phyloP scores from a whole-genome alignment of 2,329 filamentous ascomycete genomes.

The Helicocarpus griseus region DNA sequence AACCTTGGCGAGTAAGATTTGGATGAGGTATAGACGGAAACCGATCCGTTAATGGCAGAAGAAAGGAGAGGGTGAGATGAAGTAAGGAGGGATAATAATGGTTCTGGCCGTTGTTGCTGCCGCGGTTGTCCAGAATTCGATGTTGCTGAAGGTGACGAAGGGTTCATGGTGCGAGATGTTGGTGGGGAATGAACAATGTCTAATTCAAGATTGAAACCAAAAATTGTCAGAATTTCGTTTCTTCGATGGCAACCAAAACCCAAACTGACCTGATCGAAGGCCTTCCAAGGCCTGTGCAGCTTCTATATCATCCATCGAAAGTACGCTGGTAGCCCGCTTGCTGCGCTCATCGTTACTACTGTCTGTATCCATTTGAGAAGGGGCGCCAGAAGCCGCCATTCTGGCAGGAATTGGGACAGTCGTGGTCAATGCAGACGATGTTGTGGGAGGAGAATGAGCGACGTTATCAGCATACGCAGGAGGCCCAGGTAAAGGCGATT shows the following conservation, averaged over 20 bases:
- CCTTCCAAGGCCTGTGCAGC: constrained; percentile 69
- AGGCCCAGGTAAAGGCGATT: neutral
- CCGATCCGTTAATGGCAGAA: constrained; percentile 72
- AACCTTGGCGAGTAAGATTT: constrained; percentile 88
- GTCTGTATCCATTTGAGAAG: constrained; percentile 33
- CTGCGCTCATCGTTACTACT: constrained; percentile 32
- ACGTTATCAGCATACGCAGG: neutral
- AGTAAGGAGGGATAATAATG: constrained; percentile 74
- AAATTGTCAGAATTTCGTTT: neutral
- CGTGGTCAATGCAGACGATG: neutral
- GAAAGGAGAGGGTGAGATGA: constrained; percentile 80
- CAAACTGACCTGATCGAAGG: constrained; percentile 56
- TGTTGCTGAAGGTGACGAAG: constrained; percentile 21
- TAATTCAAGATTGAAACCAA: constrained; percentile 22
- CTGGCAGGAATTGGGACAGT: neutral
- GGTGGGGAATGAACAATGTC: constrained; percentile 59
- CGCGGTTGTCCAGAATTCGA: constrained; percentile 38
- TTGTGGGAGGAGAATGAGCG: neutral
- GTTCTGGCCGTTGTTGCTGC: constrained; percentile 47
- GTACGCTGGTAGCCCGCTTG: constrained; percentile 35
- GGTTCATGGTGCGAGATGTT: constrained; percentile 27
- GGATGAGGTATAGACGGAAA: constrained; percentile 74
- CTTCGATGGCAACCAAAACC: neutral
- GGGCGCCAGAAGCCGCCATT: constrained; percentile 12
- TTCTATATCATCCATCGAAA: constrained; percentile 42